Evolutionary conservation across 2,329 filamentous ascomycete species (phyloP).

Genomic region (Endoconidiophora laricicola): DNA sequence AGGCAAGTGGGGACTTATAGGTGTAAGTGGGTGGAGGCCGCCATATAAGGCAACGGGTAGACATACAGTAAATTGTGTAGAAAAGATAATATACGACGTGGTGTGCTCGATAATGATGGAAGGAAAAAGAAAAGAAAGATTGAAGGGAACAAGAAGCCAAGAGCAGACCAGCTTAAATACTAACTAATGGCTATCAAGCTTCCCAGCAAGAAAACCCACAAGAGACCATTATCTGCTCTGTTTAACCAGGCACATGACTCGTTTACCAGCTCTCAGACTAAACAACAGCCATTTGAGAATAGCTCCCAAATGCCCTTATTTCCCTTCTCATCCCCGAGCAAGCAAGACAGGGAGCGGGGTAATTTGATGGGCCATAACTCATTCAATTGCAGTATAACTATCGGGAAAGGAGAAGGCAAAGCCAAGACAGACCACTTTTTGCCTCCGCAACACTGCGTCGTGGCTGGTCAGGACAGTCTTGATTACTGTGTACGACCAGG

Average conservation of each 20-base stretch:
- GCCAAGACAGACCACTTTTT: not conserved
- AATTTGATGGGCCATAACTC: no score
- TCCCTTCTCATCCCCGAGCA: not conserved
- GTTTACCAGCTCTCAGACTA: not conserved
- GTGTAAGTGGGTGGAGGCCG: constrained; percentile 3
- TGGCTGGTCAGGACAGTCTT: no score
- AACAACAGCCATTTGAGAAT: not conserved
- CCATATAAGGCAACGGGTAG: not conserved
- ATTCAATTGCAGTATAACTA: no score
- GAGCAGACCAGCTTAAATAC: constrained; percentile 1
- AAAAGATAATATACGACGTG: no score
- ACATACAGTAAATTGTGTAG: no score
- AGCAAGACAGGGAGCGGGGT: not conserved
- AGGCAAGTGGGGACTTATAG: not conserved
- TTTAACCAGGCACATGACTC: not conserved
- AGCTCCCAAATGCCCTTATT: not conserved
- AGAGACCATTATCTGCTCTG: not conserved
- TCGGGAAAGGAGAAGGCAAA: not conserved
- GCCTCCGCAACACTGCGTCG: no score
- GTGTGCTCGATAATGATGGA: not conserved
- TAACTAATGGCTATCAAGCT: not conserved
- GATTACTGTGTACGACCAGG: no score
- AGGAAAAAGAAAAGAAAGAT: not conserved
- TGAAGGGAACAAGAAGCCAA: not conserved
- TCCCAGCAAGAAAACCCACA: not conserved